Evolutionary conservation across 2,329 filamentous ascomycete species (phyloP).

Genomic region (Colletotrichum gloeosporioides): DNA sequence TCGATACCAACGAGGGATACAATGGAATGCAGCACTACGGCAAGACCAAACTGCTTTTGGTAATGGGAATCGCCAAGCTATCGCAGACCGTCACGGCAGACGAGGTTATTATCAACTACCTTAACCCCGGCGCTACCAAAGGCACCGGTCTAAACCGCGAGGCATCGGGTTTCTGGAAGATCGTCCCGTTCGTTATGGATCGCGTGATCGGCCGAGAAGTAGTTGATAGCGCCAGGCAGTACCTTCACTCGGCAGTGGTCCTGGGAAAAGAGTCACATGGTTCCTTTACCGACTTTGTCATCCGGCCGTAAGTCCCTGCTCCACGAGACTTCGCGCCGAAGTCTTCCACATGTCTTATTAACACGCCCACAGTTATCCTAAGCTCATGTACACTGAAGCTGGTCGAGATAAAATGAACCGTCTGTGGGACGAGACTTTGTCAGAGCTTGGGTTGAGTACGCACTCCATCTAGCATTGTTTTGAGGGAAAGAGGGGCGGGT

Average conservation of each 20-base stretch:
- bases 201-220: slow-evolving; percentile 11
- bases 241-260: slow-evolving; percentile 25
- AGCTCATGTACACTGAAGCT: background rate
- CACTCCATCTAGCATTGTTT: background rate
- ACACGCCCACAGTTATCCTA: background rate
- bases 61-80: slow-evolving; percentile 20
- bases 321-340: background rate
- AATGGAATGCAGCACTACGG: slow-evolving; percentile 20
- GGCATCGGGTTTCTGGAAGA: background rate
- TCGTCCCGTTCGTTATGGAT: background rate
- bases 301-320: slow-evolving; percentile 26
- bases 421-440: background rate
- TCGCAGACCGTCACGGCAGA: slow-evolving; percentile 13
- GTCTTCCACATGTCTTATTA: background rate
- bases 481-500: background rate
- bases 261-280: slow-evolving; percentile 28
- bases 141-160: slow-evolving; percentile 23
- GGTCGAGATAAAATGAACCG: background rate
- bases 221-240: slow-evolving; percentile 23
- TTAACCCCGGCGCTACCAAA: slow-evolving; percentile 24
- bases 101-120: slow-evolving; percentile 27
- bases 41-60: slow-evolving; percentile 26
- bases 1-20: background rate
- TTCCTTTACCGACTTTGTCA: slow-evolving; percentile 23
- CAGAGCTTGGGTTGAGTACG: background rate